phyloP scores from a whole-genome alignment of 345 rosid genomes.

The Citrus inodora region DNA sequence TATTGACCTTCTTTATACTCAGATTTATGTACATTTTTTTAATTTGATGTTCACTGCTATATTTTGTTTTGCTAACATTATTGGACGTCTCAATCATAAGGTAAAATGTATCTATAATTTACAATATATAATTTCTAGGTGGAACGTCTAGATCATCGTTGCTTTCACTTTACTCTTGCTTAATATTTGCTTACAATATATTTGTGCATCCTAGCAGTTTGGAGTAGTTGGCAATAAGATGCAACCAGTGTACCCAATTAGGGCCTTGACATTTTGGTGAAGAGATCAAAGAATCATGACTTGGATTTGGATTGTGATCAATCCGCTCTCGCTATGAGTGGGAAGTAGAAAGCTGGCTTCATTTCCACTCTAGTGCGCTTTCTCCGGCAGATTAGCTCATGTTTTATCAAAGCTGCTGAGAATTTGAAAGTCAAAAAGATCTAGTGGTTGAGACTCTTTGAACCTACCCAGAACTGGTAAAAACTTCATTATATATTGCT shows the following conservation, averaged over 20 bases:
- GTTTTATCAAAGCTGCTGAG: neutral
- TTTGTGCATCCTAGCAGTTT: neutral
- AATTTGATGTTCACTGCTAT: conserved; percentile 1
- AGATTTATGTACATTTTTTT: neutral
- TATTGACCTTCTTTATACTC: neutral
- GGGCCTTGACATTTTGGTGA: neutral
- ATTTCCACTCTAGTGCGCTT: neutral
- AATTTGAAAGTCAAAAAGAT: neutral
- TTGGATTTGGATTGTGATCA: neutral
- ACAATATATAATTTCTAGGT: neutral
- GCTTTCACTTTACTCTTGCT: neutral
- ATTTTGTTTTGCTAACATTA: neutral
- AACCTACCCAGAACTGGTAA: neutral
- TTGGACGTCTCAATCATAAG: neutral
- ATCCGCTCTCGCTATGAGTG: neutral
- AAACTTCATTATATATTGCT: neutral
- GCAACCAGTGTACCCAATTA: no score
- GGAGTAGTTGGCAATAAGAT: neutral
- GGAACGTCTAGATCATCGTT: neutral
- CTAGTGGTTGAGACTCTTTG: neutral
- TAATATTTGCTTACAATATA: neutral
- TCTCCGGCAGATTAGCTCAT: neutral
- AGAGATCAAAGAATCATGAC: neutral
- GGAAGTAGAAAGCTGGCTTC: neutral
- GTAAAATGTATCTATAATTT: neutral